Base-by-base conservation (phyloP, 1,284 basidiomycete genomes). In the Takashimella tepidaria region DNA sequence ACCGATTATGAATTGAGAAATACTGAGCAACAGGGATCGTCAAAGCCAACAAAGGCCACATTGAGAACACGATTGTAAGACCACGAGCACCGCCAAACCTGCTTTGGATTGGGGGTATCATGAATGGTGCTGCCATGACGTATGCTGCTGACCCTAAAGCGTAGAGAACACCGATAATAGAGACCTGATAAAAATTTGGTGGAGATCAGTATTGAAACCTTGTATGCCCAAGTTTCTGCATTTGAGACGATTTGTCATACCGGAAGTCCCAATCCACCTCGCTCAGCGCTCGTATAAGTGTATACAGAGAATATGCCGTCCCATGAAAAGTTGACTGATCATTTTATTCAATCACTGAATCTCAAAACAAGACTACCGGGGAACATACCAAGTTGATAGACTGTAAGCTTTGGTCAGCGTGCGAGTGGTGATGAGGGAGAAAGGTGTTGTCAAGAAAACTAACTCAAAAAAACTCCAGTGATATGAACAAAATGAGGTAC, bases 251-350 rank as follows among this genome's bases (percentile, higher is more conserved):
- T n/a, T n/a, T n/a, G n/a, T n/a, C n/a, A n/a, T 42, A 63, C 63
- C 12, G 65, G 46, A 8, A 66, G 50, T 6, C 55, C 64, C 11
- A 61, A 54, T 19, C 66, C 64, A 16, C 64, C 64, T 16, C 40
- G 42, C 4, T 40, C 5, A 3, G 57, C 50, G 4, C 40, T 12
- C 10, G 64, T 64, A 42, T 64, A 65, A 1, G 56, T 59, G 44
- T 56, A 64, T 19, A 64, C 55, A 0, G 57, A 56, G 49, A 57
- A 58, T n/a, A 66, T 60, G 11, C 58, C 64, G 22, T 64, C 61
- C 46, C 51, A 63, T 13, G 62, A 57, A 22, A 64, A 58, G 16
- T 44, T 55, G 1, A 55, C 62, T 59, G n/a, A n/a, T n/a, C n/a
- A n/a, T n/a, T n/a, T n/a, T n/a, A n/a, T n/a, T n/a, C n/a, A n/a